phyloP scores from a whole-genome alignment of 148 eudicot species.

The Camellia lanceoleosa region DNA sequence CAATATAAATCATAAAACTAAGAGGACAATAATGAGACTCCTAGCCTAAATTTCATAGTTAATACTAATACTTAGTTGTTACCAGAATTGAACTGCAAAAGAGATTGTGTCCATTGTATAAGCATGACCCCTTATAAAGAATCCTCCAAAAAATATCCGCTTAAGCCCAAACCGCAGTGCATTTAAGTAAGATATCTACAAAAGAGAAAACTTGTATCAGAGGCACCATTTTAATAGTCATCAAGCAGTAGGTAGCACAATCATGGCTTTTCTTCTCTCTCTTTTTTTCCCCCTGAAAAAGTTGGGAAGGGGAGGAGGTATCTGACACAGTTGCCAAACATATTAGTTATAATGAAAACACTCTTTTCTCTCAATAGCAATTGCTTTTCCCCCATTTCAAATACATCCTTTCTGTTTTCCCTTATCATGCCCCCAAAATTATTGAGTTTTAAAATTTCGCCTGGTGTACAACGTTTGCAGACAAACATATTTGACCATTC shows the following conservation, averaged over 20 bases:
- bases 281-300: too few relatives aligned
- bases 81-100: constrained; percentile 96
- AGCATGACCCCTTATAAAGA: constrained; percentile 97
- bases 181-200: constrained; percentile 87
- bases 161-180: constrained; percentile 93
- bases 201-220: constrained; percentile 18
- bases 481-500: constrained; percentile 2
- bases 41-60: background rate
- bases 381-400: background rate
- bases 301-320: too few relatives aligned
- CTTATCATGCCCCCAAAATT: too few relatives aligned
- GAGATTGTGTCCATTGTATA: constrained; percentile 99
- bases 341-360: background rate
- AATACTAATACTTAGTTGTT: constrained; percentile 18
- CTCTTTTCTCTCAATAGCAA: background rate
- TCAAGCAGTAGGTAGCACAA: background rate
- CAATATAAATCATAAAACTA: background rate
- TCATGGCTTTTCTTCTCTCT: too few relatives aligned
- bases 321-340: background rate
- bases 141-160: constrained; percentile 95
- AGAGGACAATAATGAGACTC: background rate
- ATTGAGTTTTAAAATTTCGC: background rate
- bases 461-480: background rate
- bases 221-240: background rate
- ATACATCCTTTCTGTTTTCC: background rate